These are phyloP conservation scores for Pseudogymnoascus sp. DNA, from an alignment of 2,329 filamentous ascomycete genomes.

Conservation along the genomic window DNA sequence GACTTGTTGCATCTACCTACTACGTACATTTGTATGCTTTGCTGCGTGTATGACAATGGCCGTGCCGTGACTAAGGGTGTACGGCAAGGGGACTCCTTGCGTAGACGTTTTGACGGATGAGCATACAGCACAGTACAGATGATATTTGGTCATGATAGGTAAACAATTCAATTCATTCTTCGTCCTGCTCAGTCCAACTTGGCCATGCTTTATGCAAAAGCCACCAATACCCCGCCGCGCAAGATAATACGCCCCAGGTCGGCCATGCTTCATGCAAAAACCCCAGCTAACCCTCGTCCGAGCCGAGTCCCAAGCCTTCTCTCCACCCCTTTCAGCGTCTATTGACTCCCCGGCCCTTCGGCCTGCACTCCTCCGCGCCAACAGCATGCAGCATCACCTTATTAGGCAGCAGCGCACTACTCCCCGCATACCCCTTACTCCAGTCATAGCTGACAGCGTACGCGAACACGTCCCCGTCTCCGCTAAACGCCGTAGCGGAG, in stretches of 20 bases:
- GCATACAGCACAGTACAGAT: not conserved
- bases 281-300: not conserved
- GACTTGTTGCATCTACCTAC: not conserved
- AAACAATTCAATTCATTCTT: not conserved
- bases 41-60: not conserved
- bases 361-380: slow-evolving; percentile 52
- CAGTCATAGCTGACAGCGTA: slow-evolving; percentile 95
- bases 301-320: not conserved
- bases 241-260: not conserved
- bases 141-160: not conserved
- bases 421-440: slow-evolving; percentile 91
- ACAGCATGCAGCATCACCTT: slow-evolving; percentile 84
- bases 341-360: slow-evolving; percentile 23
- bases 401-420: slow-evolving; percentile 63
- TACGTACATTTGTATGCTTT: not conserved
- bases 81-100: not conserved
- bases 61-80: not conserved
- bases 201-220: not conserved
- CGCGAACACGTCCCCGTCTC: slow-evolving; percentile 75
- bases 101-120: not conserved
- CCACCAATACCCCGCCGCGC: not conserved
- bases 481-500: slow-evolving; percentile 81
- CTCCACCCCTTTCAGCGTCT: not conserved
- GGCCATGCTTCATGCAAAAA: not conserved
- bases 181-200: not conserved